phyloP scores from a whole-genome alignment of 1,284 basidiomycete species.

The Ustilago bromivora region DNA sequence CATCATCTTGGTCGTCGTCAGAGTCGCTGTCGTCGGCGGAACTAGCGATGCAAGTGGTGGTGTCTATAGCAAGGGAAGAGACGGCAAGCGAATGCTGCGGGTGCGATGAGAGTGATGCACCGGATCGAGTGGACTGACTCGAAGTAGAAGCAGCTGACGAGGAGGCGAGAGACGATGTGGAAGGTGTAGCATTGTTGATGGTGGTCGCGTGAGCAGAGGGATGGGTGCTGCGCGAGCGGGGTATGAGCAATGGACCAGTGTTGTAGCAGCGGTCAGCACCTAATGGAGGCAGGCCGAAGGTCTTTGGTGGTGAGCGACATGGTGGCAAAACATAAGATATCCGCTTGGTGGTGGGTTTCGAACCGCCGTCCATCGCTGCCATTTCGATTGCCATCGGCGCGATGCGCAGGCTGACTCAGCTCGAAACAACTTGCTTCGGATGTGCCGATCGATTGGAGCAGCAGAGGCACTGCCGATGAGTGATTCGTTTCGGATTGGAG shows the following conservation, averaged over 20 bases:
- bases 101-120: conserved; percentile 31
- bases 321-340: conserved; percentile 59
- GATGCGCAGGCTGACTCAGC: neutral
- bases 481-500: no score
- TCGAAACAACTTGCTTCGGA: neutral
- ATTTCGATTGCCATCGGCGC: conserved; percentile 20
- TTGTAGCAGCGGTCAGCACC: conserved; percentile 38
- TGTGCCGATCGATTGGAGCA: no score
- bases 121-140: conserved; percentile 20
- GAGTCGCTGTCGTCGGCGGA: conserved; percentile 10
- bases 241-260: conserved; percentile 41
- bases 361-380: conserved; percentile 26
- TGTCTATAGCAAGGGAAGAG: conserved; percentile 63
- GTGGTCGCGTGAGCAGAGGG: neutral
- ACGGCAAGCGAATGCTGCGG: conserved; percentile 64
- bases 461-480: no score
- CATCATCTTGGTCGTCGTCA: conserved; percentile 5
- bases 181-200: conserved; percentile 12
- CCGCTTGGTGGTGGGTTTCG: conserved; percentile 42
- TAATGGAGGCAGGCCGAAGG: conserved; percentile 50
- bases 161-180: conserved; percentile 16
- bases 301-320: conserved; percentile 35
- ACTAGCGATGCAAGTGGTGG: conserved; percentile 48
- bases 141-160: conserved; percentile 13
- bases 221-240: conserved; percentile 6